Evolutionary conservation across 805 yeast genomes (phyloP).

Genomic region (Candida schatavii): DNA sequence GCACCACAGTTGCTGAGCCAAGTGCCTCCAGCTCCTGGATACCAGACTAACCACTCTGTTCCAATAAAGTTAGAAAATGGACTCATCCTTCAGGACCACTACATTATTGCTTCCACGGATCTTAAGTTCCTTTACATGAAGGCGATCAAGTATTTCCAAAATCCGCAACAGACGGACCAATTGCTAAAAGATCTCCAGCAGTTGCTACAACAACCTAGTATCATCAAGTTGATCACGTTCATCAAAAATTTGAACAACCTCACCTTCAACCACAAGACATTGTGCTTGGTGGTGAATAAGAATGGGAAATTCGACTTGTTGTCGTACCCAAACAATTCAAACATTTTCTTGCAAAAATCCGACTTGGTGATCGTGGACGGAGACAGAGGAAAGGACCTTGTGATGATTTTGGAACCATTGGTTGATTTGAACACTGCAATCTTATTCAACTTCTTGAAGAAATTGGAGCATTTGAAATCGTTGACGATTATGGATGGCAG

Average conservation of each 20-base stretch:
- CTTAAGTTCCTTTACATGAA: slow-evolving; percentile 48
- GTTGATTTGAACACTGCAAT: slow-evolving; percentile 64
- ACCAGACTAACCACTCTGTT: slow-evolving; percentile 3
- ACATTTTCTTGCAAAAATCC: slow-evolving; percentile 51
- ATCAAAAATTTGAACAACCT: slow-evolving; percentile 41
- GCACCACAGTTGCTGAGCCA: not conserved
- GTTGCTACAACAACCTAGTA: slow-evolving; percentile 25
- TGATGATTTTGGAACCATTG: slow-evolving; percentile 64
- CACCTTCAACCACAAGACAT: slow-evolving; percentile 37
- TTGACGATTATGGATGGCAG: slow-evolving; percentile 32
- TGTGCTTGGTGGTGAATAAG: slow-evolving; percentile 53
- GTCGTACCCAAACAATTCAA: slow-evolving; percentile 64
- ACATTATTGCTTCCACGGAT: slow-evolving; percentile 58
- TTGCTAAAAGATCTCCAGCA: slow-evolving; percentile 25
- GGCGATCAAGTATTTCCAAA: slow-evolving; percentile 53
- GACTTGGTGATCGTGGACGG: slow-evolving; percentile 81
- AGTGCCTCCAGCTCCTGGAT: slow-evolving; percentile 5
- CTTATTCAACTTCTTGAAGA: slow-evolving; percentile 69
- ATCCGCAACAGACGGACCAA: slow-evolving; percentile 22
- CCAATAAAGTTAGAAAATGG: slow-evolving; percentile 58
- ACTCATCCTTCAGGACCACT: slow-evolving; percentile 50
- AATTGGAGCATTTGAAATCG: slow-evolving; percentile 64
- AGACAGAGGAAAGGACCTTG: slow-evolving; percentile 79
- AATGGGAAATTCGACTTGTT: slow-evolving; percentile 69
- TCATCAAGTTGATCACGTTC: slow-evolving; percentile 32